phyloP scores from a whole-genome alignment of 140 eudicot species.

The Cichorium intybus region DNA sequence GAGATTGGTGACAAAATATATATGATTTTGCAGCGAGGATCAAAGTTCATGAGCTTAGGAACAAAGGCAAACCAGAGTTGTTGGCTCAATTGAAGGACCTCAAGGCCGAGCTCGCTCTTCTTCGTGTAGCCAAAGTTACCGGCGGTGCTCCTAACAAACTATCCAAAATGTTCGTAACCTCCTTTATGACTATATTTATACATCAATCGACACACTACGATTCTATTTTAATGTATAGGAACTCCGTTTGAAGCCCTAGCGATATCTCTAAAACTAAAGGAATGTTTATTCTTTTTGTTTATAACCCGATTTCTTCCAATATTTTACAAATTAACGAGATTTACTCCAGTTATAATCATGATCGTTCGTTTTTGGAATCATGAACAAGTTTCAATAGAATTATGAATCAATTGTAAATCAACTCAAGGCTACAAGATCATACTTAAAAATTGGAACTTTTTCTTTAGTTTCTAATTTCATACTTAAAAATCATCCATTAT shows the following conservation, averaged over 20 bases:
- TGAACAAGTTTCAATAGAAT: too few species aligned
- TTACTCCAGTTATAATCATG: background rate
- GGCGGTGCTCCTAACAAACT: conserved; percentile 47
- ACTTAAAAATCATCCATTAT: too few species aligned
- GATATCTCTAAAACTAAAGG: background rate
- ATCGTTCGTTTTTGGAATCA: background rate
- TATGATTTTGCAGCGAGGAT: conserved; percentile 18
- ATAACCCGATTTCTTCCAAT: background rate
- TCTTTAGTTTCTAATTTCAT: too few species aligned
- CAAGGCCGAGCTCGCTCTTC: conserved; percentile 40
- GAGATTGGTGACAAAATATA: background rate
- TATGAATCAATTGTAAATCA: too few species aligned
- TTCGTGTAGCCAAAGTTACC: conserved; percentile 47
- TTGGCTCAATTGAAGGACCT: conserved; percentile 38
- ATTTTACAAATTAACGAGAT: background rate
- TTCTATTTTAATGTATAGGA: background rate
- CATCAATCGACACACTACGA: background rate
- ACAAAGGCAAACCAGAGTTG: conserved; percentile 17
- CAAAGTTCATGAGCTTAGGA: conserved; percentile 32
- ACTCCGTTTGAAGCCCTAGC: background rate
- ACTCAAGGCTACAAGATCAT: too few species aligned
- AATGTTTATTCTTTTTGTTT: background rate
- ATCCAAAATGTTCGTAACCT: conserved; percentile 15
- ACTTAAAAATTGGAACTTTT: too few species aligned
- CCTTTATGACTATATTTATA: background rate